Base-by-base conservation (phyloP, 1,284 basidiomycete genomes). In the Pseudozyma tsukubaensis region DNA sequence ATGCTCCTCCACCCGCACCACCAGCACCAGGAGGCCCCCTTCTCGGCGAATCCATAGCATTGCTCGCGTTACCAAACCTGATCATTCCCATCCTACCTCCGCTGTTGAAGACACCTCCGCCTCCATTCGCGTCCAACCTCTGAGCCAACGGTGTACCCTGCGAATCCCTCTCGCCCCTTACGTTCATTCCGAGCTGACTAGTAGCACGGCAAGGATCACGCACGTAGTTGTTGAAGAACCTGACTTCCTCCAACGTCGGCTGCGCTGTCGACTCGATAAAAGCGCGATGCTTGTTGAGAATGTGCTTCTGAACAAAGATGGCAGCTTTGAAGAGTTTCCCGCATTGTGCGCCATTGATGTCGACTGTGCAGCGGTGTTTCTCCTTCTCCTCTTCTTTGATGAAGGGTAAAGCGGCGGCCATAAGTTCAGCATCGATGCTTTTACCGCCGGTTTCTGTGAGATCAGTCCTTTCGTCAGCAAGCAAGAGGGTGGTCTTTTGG, bases 301-400 rank as follows among this genome's bases (percentile, higher is more conserved):
- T 62, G 50, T 83, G 82, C 77, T 83, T 82, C 58, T 77, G 76
- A 4, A 80, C 77, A 59, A 81, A 82, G 36, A 67, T 62, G 18
- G 59, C 59, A 16, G 77, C 78, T 50, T 77, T 80, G 72, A 83
- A 83, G 9, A 78, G 73, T 61, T 83, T 83, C 50, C 73, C 73
- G 32, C 82, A 83, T 36, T 74, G 64, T 1, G 55, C 56, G 9
- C 58, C 70, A 19, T 44, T 43, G 35, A 77, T 32, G 4, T 62
- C 54, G 24, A 82, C 79, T 10, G 66, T 74, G 55, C 82, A 83
- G 12, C 77, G 71, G 44, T 79, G 77, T 58, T 81, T 81, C 11
- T 81, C 82, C 43, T 54, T 59, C 34, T 74, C 78, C 45, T 80
- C 81, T 35, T 81, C 64, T 39, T 76, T 73, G 55, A 77, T 67